A percentile compares a stretch with the other conserved stretches of the same genome.
These are phyloP conservation scores for Colletotrichum ledebouriae DNA, from an alignment of 2,329 filamentous ascomycete species.

Conservation along the genomic window DNA sequence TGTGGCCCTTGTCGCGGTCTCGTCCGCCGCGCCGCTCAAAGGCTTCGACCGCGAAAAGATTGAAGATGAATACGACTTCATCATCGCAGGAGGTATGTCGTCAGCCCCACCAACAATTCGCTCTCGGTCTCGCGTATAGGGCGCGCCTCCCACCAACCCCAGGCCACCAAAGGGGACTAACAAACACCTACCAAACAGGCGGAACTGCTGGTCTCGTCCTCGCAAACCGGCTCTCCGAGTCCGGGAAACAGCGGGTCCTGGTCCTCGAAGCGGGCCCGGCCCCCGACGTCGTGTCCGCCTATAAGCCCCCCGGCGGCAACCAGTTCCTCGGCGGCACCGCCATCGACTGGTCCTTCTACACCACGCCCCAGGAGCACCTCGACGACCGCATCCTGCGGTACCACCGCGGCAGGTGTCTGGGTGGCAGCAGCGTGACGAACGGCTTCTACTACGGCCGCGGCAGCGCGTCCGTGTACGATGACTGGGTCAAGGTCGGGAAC, in stretches of 20 bases:
- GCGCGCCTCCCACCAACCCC: neutral
- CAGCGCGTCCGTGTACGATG: slow-evolving; percentile 49
- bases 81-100: slow-evolving; percentile 43
- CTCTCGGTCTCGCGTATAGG: neutral
- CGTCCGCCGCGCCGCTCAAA: slow-evolving; percentile 37
- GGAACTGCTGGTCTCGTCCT: slow-evolving; percentile 48
- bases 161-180: neutral
- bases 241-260: slow-evolving; percentile 45
- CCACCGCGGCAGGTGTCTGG: slow-evolving; percentile 48
- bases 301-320: slow-evolving; percentile 46
- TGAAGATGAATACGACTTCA: slow-evolving; percentile 44
- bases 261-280: slow-evolving; percentile 46
- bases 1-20: slow-evolving; percentile 24
- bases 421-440: slow-evolving; percentile 51
- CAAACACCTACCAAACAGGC: slow-evolving; percentile 16
- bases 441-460: slow-evolving; percentile 51
- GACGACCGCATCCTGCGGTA: slow-evolving; percentile 50
- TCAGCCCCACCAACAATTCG: neutral
- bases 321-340: slow-evolving; percentile 46
- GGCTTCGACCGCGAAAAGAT: slow-evolving; percentile 39
- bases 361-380: slow-evolving; percentile 44
- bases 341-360: slow-evolving; percentile 47
- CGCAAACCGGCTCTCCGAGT: slow-evolving; percentile 46
- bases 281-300: slow-evolving; percentile 45
- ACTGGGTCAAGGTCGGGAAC: slow-evolving; percentile 51